A percentile compares a stretch with the other conserved stretches of the same genome.
These are phyloP conservation scores for Chaetomium globosum DNA, from an alignment of 2,329 filamentous ascomycete species.

Conservation along the genomic window DNA sequence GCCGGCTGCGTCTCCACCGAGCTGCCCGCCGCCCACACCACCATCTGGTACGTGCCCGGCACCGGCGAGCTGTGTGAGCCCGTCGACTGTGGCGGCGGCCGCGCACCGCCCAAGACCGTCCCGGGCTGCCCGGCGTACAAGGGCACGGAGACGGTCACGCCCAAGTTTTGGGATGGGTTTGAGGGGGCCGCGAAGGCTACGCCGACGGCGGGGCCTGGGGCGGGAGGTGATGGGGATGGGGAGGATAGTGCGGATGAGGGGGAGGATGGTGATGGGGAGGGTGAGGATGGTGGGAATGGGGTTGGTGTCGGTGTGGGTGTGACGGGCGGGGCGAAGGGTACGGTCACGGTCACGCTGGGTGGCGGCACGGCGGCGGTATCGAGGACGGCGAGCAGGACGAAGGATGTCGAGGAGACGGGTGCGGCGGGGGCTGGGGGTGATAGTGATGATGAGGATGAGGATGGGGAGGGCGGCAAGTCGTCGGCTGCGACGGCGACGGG, in stretches of 20 bases:
- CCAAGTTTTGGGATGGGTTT: not conserved
- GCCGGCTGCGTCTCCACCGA: slow-evolving; percentile 49
- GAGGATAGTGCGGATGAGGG: not conserved
- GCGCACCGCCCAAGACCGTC: not conserved
- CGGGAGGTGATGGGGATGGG: slow-evolving; percentile 36
- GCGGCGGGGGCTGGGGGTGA: too few species aligned
- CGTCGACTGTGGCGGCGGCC: not conserved
- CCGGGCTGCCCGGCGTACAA: not conserved
- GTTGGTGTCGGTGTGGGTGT: not conserved
- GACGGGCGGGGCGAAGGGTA: not conserved
- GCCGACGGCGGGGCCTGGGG: slow-evolving; percentile 46
- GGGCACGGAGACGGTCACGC: not conserved
- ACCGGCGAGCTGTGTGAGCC: not conserved
- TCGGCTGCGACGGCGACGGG: too few species aligned
- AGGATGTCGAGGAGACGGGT: not conserved
- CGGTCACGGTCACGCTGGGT: not conserved
- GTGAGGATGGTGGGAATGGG: not conserved
- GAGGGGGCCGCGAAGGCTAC: not conserved
- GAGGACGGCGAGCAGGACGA: not conserved
- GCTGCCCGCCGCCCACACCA: not conserved
- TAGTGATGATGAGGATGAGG: not conserved
- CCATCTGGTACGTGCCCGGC: not conserved
- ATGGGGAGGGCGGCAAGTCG: not conserved
- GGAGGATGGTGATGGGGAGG: not conserved
- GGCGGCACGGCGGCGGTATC: not conserved